Evolutionary conservation across 805 yeast genomes (phyloP), one percentile per base, ranked within the genome.

Genomic region (Yamadazyma endophytica): DNA sequence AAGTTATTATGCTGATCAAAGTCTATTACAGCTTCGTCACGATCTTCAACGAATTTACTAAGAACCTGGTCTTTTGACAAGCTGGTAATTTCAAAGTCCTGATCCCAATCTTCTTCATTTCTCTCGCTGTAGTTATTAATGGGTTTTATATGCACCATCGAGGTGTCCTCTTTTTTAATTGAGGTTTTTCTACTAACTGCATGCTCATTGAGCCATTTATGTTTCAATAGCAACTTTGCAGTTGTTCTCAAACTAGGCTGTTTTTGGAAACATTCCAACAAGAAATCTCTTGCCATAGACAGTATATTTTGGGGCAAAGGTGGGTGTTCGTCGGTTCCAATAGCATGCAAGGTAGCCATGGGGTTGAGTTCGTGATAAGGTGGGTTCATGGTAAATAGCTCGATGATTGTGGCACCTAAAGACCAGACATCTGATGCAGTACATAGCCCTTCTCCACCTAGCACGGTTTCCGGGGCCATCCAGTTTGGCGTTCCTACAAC

Each of bases 381-480:
- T 0, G 98, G 97, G 29, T 76, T 70, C 0, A 87, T 95, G 0
- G 95, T 82, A 31, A 86, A 62, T 24, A 92, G 64, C 54, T 92
- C 98, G 2, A 90, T 75, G 3, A 89, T 74, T 0, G 97, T 90
- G n/a, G 97, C 94, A 3, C 97, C 98, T 17, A 92, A 57, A 6
- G 95, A 84, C 97, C 92, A 84, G 17, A 84, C 75, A 59, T 92
- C 98, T 2, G 95, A 85, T 2, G 94, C 82, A 0, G 90, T 77
- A 7, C 94, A 80, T 2, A 90, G 82, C 3, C 94, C 95, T 47
- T 82, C 84, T 45, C 71, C 71, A 1, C 87, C 79, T 24, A 80
- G 67, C 4, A 92, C 83, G 2, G 94, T 79, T 51, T 92, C 98
- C 0, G 98, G 98, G 0, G 98, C 97, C 96, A 92, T 89, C 97